Evolutionary conservation across 768 basidiomycete species (phyloP), one percentile per base, ranked within the genome.

Genomic region (Tephrocybe rancida): DNA sequence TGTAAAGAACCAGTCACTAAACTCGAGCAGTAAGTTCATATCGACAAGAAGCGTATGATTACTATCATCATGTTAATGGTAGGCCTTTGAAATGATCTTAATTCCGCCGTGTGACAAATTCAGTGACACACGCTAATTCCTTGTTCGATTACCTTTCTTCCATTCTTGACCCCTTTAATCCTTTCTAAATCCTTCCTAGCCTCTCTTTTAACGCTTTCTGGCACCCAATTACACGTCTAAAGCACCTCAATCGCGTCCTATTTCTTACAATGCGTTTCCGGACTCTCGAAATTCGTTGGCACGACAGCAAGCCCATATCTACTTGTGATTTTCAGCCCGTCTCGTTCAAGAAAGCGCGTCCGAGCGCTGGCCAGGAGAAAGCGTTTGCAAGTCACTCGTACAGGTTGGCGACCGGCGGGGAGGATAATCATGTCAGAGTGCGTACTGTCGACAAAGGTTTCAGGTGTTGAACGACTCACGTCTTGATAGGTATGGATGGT

Each of bases 391-490:
- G 77, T 18, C 88, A 92, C 73, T 72, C 85, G n/a, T 98, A 97
- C 75, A 82, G 90, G 60, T 76, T 99, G 18, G 97, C 95, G 0
- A 98, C 97, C 0, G 94, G 87, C 11, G 97, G 97, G 42, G 96
- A 96, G 66, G 97, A 99, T 66, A 97, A 95, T 64, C 89, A 95
- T 75, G 93, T 99, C 64, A 78, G 97, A 69, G 95, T 97, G 65
- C 72, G 95, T 86, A 14, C 44, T 41, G 35, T 41, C 32, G 24
- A 47, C 50, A 46, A 50, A 46, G 50, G 57, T 59, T 32, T 51
- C 48, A 53, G 27, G 44, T 38, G n/a, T 14, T 41, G 35, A 47
- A 47, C 42, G 39, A 32, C 39, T 44, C 42, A 58, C n/a, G 35
- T 48, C 27, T 38, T n/a, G 10, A 5, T 44, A 95, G 94, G 68